phyloP scores from a whole-genome alignment of 1,284 basidiomycete species.

The Pascua guehoae region DNA sequence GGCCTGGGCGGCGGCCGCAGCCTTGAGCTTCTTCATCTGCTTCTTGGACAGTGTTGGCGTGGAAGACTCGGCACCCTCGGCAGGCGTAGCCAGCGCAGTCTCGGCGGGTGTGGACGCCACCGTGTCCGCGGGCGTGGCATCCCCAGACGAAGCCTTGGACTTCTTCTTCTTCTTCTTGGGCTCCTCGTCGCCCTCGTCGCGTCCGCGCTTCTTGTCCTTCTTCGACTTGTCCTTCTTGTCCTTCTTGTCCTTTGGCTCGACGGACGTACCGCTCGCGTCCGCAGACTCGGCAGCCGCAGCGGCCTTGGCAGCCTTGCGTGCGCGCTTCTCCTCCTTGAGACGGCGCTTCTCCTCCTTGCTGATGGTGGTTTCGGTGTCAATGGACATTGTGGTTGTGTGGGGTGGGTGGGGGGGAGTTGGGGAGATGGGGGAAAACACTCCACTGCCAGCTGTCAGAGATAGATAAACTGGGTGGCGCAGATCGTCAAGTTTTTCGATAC shows the following conservation, averaged over 20 bases:
- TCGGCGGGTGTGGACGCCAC: slow-evolving; percentile 16
- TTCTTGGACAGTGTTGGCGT: slow-evolving; percentile 34
- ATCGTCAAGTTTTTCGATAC: no score
- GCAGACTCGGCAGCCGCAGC: slow-evolving; percentile 12
- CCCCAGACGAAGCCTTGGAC: slow-evolving; percentile 42
- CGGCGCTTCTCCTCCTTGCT: slow-evolving; percentile 38
- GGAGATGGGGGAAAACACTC: not conserved
- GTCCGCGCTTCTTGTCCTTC: slow-evolving; percentile 42
- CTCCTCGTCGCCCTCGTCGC: slow-evolving; percentile 17
- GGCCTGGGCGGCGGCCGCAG: slow-evolving; percentile 32
- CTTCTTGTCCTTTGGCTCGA: slow-evolving; percentile 38
- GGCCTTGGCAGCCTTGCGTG: slow-evolving; percentile 35
- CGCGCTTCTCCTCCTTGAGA: slow-evolving; percentile 35
- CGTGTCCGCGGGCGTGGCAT: slow-evolving; percentile 25
- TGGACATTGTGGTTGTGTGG: slow-evolving; percentile 31
- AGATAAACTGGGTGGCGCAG: no score
- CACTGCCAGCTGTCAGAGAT: not conserved
- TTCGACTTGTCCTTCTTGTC: slow-evolving; percentile 32
- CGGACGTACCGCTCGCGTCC: slow-evolving; percentile 22
- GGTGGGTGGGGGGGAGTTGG: slow-evolving; percentile 2
- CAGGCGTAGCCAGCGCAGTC: slow-evolving; percentile 19
- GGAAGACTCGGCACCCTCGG: slow-evolving; percentile 9
- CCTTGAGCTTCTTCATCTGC: slow-evolving; percentile 45
- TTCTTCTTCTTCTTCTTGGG: slow-evolving; percentile 21
- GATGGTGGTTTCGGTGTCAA: slow-evolving; percentile 28